Conservation (phyloP, 805 yeast species). For the Scheffersomyces stipitis region DNA sequence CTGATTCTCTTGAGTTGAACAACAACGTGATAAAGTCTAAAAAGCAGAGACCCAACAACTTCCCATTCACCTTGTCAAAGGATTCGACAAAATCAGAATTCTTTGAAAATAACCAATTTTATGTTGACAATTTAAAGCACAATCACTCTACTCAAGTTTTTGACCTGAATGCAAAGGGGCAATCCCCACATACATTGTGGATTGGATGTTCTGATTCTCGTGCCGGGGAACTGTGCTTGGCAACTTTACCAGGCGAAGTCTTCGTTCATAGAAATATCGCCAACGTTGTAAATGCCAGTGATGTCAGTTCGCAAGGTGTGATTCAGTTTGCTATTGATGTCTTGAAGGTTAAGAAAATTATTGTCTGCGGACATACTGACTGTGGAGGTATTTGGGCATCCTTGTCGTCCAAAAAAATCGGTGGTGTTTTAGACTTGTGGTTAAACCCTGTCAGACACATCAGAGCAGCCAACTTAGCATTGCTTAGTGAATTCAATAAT, state of each 20-base stretch:
- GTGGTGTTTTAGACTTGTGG: slow-evolving; percentile 74
- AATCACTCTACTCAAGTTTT: slow-evolving; percentile 56
- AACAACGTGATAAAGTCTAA: not conserved
- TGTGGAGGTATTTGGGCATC: slow-evolving; percentile 93
- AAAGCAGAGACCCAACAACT: slow-evolving; percentile 15
- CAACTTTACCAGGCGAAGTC: slow-evolving; percentile 86
- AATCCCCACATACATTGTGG: slow-evolving; percentile 91
- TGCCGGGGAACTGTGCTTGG: slow-evolving; percentile 73
- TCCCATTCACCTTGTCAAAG: slow-evolving; percentile 48
- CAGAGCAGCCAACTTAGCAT: slow-evolving; percentile 56
- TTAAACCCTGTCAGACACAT: slow-evolving; percentile 66
- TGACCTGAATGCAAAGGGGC: slow-evolving; percentile 73
- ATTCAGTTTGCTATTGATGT: slow-evolving; percentile 87
- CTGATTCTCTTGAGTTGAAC: not conserved
- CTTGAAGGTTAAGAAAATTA: slow-evolving; percentile 73
- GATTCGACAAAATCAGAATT: slow-evolving; percentile 50
- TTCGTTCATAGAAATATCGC: slow-evolving; percentile 90
- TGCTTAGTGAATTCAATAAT: slow-evolving; percentile 44
- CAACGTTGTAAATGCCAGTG: slow-evolving; percentile 69
- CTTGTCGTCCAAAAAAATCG: slow-evolving; percentile 59
- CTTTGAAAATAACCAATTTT: slow-evolving; percentile 46
- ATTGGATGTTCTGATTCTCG: slow-evolving; percentile 94
- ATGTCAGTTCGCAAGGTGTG: slow-evolving; percentile 72
- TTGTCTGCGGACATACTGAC: slow-evolving; percentile 92
- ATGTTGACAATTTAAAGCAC: slow-evolving; percentile 46